Conservation (phyloP, 306 rosid genomes). For the Vigna angularis region DNA sequence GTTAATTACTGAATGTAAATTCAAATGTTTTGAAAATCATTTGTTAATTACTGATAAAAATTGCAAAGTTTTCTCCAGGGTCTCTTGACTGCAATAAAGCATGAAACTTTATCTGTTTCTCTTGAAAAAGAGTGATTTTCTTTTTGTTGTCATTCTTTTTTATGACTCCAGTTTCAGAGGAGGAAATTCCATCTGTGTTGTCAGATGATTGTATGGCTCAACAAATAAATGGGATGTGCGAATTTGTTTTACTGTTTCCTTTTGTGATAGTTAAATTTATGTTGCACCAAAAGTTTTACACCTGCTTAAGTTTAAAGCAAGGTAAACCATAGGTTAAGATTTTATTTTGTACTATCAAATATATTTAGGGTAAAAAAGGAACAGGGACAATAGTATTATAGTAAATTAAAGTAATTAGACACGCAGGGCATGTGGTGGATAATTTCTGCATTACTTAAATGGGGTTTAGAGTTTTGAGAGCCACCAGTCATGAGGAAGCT, state of each 20-base stretch:
- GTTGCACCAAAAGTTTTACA: conserved; percentile 17
- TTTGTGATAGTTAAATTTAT: conserved; percentile 48
- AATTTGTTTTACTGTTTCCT: conserved; percentile 22
- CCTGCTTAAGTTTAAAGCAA: conserved; percentile 8
- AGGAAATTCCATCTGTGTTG: background rate
- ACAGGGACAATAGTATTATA: background rate
- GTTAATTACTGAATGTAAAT: background rate
- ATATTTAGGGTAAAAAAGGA: background rate
- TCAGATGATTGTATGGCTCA: background rate
- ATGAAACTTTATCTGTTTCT: conserved; percentile 33
- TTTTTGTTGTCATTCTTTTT: background rate
- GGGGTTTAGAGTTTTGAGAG: conserved; percentile 42
- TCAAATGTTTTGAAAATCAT: background rate
- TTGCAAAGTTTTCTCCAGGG: background rate
- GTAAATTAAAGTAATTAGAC: background rate
- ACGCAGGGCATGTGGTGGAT: conserved; percentile 12
- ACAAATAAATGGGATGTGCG: conserved; percentile 53
- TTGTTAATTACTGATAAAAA: background rate
- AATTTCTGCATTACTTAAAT: conserved; percentile 42
- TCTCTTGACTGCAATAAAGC: conserved; percentile 16
- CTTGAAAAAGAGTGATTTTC: conserved; percentile 4
- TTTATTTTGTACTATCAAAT: background rate
- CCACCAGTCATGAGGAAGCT: conserved; percentile 41
- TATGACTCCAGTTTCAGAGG: background rate
- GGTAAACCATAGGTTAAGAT: background rate